phyloP scores from a whole-genome alignment of 2,329 filamentous ascomycete species.

The Colletotrichum godetiae region DNA sequence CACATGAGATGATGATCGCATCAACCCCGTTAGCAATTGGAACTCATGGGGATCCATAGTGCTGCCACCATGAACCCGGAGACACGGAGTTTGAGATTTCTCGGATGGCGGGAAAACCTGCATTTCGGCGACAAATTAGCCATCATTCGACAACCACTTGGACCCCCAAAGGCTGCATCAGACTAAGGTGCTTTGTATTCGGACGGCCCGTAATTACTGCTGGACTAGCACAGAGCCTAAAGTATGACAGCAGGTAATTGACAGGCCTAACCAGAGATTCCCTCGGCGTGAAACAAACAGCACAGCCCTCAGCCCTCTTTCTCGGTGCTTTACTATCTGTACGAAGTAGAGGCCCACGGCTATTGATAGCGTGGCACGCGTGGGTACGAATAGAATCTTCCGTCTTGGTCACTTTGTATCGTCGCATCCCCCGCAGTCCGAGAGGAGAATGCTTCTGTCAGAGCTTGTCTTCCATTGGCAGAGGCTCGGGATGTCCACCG shows the following conservation, averaged over 20 bases:
- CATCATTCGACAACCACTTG: neutral
- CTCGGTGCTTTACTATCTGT: neutral
- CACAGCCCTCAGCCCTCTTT: neutral
- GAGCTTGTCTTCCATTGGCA: neutral
- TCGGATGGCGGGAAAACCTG: neutral
- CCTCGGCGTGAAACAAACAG: neutral
- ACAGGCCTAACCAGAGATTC: neutral
- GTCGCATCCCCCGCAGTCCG: neutral
- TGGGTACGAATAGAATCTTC: neutral
- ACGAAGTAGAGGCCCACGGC: neutral
- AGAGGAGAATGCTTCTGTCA: neutral
- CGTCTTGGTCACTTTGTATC: neutral
- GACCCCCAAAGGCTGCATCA: neutral
- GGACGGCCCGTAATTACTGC: neutral
- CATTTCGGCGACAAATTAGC: constrained; percentile 5
- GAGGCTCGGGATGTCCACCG: neutral
- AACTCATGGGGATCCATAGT: neutral
- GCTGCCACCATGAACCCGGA: neutral
- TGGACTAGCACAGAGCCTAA: neutral
- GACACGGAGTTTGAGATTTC: neutral
- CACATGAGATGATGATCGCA: neutral
- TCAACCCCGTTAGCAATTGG: neutral
- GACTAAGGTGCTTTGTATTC: neutral
- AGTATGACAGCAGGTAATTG: constrained; percentile 2
- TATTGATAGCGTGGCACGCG: neutral